Evolutionary conservation across 345 rosid genomes (phyloP).

Genomic region (Gossypium australe): DNA sequence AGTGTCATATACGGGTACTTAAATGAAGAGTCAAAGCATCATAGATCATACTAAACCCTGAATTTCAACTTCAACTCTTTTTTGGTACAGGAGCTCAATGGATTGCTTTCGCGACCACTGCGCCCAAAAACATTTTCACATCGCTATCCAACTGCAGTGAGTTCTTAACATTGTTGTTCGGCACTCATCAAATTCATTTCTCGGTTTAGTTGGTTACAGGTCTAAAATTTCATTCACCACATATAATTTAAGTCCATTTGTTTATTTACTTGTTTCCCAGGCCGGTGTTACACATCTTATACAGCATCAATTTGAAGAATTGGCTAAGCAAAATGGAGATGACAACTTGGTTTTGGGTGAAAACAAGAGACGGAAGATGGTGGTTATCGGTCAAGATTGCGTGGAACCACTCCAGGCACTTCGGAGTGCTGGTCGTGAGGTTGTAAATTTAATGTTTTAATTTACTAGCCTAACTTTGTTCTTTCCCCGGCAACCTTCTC

Average conservation of each 20-base stretch:
- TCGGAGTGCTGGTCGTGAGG: constrained; percentile 66
- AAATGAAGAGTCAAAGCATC: background rate
- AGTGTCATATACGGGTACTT: background rate
- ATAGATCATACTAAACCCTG: background rate
- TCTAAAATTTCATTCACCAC: background rate
- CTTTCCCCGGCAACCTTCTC: background rate
- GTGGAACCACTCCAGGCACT: constrained; percentile 96
- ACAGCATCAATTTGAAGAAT: constrained; percentile 72
- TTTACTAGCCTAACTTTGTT: background rate
- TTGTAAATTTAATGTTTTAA: constrained; percentile 15
- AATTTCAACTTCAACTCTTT: background rate
- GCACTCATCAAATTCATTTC: too few relatives aligned
- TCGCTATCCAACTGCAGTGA: constrained; percentile 89
- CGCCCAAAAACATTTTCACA: constrained; percentile 81
- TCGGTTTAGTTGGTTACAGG: background rate
- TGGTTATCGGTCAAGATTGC: constrained; percentile 78
- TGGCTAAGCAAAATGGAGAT: constrained; percentile 41
- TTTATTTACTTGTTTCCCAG: constrained; percentile 25
- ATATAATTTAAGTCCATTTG: background rate
- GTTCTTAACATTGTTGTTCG: background rate
- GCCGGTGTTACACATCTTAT: constrained; percentile 65
- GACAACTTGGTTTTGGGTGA: constrained; percentile 26
- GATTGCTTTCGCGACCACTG: constrained; percentile 61
- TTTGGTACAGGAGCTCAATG: constrained; percentile 59
- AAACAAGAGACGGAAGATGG: constrained; percentile 51